A percentile compares a stretch with the other conserved stretches of the same genome.
Conservation (phyloP, 495 filamentous ascomycete genomes). For the Sabuloglossum arenarium region DNA sequence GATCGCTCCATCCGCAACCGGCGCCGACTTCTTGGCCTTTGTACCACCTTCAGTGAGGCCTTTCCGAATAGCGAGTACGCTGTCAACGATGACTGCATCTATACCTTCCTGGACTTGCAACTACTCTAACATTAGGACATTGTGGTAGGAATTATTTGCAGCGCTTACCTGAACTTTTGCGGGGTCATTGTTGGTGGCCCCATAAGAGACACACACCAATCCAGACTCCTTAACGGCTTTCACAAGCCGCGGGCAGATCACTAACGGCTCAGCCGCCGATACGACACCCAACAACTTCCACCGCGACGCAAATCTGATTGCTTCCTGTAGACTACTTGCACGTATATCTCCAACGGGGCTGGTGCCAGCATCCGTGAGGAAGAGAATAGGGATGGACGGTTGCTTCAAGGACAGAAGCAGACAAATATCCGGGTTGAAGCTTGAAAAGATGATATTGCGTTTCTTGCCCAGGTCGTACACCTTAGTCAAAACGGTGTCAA, state of each 20-base stretch:
- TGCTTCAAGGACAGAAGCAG: constrained; percentile 88
- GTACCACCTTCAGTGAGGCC: constrained; percentile 27
- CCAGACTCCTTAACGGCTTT: constrained; percentile 91
- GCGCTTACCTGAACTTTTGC: constrained; percentile 54
- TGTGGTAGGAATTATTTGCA: not conserved
- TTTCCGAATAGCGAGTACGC: constrained; percentile 62
- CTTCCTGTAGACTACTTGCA: constrained; percentile 86
- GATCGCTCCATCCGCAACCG: not conserved
- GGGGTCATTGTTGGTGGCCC: constrained; percentile 67
- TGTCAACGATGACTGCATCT: constrained; percentile 92
- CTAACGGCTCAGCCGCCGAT: constrained; percentile 59
- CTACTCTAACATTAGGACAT: constrained; percentile 18
- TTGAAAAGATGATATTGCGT: constrained; percentile 82
- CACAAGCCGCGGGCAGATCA: constrained; percentile 74
- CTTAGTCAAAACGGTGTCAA: constrained; percentile 74
- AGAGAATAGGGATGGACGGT: constrained; percentile 84
- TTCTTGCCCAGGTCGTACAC: constrained; percentile 58
- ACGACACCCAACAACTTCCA: constrained; percentile 95
- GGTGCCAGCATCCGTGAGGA: constrained; percentile 74
- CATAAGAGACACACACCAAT: constrained; percentile 91
- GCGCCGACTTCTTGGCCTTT: not conserved
- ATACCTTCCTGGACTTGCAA: constrained; percentile 88
- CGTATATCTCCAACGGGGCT: constrained; percentile 64
- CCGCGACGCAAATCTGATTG: constrained; percentile 73
- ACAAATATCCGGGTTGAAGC: constrained; percentile 94